phyloP scores from a whole-genome alignment of 2,329 filamentous ascomycete species.

The Cladorrhinum sp. region DNA sequence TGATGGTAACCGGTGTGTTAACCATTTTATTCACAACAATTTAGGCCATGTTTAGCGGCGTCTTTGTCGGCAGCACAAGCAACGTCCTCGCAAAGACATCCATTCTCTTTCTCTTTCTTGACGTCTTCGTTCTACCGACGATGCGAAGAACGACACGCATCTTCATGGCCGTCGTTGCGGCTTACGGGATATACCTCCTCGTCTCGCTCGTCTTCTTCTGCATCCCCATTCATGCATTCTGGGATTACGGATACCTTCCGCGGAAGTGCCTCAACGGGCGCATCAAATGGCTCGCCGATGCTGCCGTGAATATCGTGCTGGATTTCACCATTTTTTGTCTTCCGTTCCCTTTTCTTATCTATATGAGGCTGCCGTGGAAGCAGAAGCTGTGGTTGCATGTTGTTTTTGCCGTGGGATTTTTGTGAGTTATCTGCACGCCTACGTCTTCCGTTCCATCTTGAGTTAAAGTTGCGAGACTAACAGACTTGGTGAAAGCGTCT shows the following conservation, averaged over 20 bases:
- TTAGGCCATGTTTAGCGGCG: slow-evolving; percentile 3
- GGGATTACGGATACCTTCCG: not conserved
- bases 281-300: slow-evolving; percentile 9
- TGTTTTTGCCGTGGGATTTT: slow-evolving; percentile 16
- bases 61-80: slow-evolving; percentile 9
- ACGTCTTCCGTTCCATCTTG: too few species aligned
- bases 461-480: too few species aligned
- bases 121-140: slow-evolving; percentile 17
- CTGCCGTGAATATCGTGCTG: slow-evolving; percentile 7
- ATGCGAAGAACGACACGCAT: slow-evolving; percentile 7
- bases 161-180: slow-evolving; percentile 2
- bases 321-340: slow-evolving; percentile 16
- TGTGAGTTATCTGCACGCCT: slow-evolving; percentile 5
- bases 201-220: slow-evolving; percentile 13
- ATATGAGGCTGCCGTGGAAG: slow-evolving; percentile 12
- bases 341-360: slow-evolving; percentile 15
- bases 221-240: slow-evolving; percentile 8
- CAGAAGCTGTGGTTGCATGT: slow-evolving; percentile 19
- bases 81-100: slow-evolving; percentile 17
- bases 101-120: slow-evolving; percentile 16
- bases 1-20: too few species aligned
- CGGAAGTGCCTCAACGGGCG: slow-evolving; percentile 2
- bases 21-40: too few species aligned
- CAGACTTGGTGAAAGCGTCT: too few species aligned
- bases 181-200: slow-evolving; percentile 4